Conservation (phyloP, 2,329 filamentous ascomycete species). For the Alternaria triticimaculans region DNA sequence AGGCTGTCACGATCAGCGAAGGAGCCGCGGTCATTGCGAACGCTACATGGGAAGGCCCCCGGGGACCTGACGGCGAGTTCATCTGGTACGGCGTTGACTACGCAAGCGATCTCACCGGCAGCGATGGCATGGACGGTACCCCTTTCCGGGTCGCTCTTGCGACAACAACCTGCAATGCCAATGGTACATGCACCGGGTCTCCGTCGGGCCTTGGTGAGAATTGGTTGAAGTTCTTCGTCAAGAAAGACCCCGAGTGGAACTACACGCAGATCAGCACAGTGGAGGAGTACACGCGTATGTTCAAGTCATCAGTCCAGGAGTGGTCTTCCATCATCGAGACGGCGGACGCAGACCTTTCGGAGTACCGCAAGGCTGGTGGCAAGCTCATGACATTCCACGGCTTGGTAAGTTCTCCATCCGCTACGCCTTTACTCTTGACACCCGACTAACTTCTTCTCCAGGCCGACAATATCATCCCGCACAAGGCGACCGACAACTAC, state of each 20-base stretch:
- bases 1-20: conserved; percentile 4
- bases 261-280: not conserved
- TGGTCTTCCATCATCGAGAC: conserved; percentile 23
- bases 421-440: not conserved
- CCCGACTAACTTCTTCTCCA: not conserved
- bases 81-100: conserved; percentile 22
- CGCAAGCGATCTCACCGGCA: conserved; percentile 9
- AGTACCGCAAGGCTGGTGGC: conserved; percentile 22
- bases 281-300: not conserved
- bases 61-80: conserved; percentile 17
- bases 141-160: conserved; percentile 4
- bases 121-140: not conserved
- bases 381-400: conserved; percentile 39
- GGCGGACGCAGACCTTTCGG: conserved; percentile 23
- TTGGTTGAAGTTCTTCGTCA: conserved; percentile 15
- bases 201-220: too few species aligned
- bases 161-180: conserved; percentile 12
- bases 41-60: conserved; percentile 22
- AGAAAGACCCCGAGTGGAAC: conserved; percentile 17
- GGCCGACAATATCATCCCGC: conserved; percentile 3
- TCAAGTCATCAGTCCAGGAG: conserved; percentile 1
- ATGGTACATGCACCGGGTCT: conserved; percentile 11
- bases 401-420: conserved; percentile 1
- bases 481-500: conserved; percentile 14
- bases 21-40: conserved; percentile 22